Evolutionary conservation across 108 stramenopile genomes (phyloP).

Genomic region (Chaetoceros tenuissimus): DNA sequence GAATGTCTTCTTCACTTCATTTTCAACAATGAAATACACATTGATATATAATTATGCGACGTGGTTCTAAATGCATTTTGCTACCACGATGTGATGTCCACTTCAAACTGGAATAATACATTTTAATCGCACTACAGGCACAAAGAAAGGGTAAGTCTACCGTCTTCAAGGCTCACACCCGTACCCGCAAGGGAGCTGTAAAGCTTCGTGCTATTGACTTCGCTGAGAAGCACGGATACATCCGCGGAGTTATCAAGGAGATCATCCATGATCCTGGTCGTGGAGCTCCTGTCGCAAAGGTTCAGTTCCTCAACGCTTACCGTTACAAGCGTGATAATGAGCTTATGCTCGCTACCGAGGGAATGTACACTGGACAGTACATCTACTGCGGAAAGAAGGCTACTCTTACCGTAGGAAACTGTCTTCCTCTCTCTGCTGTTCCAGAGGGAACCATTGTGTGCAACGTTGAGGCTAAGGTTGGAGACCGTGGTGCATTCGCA

Average conservation of each 20-base stretch:
- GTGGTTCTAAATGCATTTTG: background rate
- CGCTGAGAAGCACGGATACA: constrained; percentile 97
- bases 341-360: constrained; percentile 95
- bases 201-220: constrained; percentile 96
- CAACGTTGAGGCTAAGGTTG: constrained; percentile 92
- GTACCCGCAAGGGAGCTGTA: constrained; percentile 96
- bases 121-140: constrained; percentile 33
- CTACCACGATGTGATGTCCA: constrained; percentile 2
- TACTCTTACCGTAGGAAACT: constrained; percentile 90
- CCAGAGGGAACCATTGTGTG: constrained; percentile 99
- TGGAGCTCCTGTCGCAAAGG: constrained; percentile 96
- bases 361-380: constrained; percentile 99
- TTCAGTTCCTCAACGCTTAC: constrained; percentile 98
- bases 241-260: constrained; percentile 97
- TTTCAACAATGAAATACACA: background rate
- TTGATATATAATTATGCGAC: constrained; percentile 1
- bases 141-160: constrained; percentile 97
- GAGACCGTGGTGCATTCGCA: constrained; percentile 96
- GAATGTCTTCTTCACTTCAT: background rate
- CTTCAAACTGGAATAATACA: constrained; percentile 28
- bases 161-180: constrained; percentile 94
- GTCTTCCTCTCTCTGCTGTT: constrained; percentile 85
- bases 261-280: constrained; percentile 98
- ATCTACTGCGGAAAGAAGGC: constrained; percentile 99
- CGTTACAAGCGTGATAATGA: constrained; percentile 92